phyloP scores from a whole-genome alignment of 495 filamentous ascomycete genomes.

The Annulohypoxylon bovei region DNA sequence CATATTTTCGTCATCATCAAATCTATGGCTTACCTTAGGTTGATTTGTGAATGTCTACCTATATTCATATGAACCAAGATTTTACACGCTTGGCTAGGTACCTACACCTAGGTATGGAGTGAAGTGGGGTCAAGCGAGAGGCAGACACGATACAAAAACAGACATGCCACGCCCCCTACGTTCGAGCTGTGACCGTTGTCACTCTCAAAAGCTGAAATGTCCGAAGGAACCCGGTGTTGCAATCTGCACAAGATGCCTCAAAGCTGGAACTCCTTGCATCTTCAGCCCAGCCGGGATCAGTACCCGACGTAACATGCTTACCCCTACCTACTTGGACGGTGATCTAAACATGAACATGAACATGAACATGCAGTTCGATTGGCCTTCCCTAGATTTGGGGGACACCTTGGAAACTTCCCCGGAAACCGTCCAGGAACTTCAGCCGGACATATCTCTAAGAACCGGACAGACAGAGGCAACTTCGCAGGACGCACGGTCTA shows the following conservation, averaged over 20 bases:
- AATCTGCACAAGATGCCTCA: slow-evolving; percentile 49
- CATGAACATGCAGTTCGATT: slow-evolving; percentile 28
- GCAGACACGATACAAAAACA: background rate
- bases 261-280: slow-evolving; percentile 46
- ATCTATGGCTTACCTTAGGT: background rate
- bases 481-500: slow-evolving; percentile 29
- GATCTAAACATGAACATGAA: slow-evolving; percentile 15
- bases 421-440: background rate
- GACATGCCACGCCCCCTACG: slow-evolving; percentile 43
- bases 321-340: slow-evolving; percentile 8
- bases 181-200: slow-evolving; percentile 52
- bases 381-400: slow-evolving; percentile 14
- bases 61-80: background rate
- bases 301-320: slow-evolving; percentile 29
- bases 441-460: background rate
- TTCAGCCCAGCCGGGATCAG: slow-evolving; percentile 50
- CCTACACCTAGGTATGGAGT: too few species aligned
- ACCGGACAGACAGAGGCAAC: slow-evolving; percentile 21
- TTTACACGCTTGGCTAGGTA: background rate
- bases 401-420: background rate
- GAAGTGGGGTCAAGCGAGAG: background rate
- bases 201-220: slow-evolving; percentile 53
- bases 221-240: slow-evolving; percentile 43
- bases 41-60: background rate
- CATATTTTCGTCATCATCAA: too few species aligned